Evolutionary conservation across 805 yeast genomes (phyloP), one percentile per base, ranked within the genome.

Genomic region (Cyberlindnera galapagoensis): DNA sequence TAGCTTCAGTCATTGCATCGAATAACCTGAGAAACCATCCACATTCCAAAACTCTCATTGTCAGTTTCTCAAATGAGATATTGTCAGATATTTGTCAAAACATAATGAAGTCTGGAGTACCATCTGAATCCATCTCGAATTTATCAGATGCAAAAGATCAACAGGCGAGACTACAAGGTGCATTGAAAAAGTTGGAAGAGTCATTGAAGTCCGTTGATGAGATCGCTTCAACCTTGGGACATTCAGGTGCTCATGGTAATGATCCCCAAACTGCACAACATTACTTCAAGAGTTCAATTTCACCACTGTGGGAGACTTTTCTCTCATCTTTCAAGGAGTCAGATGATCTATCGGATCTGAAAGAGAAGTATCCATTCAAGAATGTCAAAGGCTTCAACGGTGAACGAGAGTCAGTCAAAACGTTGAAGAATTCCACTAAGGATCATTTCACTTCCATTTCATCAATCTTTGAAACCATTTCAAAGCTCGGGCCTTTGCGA

Each of bases 221-320:
- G 2, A 34, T 64, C 8, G 64, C 69, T 0, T 31, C 34, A 2
- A 26, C 40, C 3, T 21, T 63, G 18, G 51, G 44, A 1, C 39
- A 54, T 11, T 54, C 53, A 2, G 67, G 65, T 3, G 60, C 56
- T 0, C 59, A 58, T 44, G 66, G 63, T 3, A 59, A 57, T 25
- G 57, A 62, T 19, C 44, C 59, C 10, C 56, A 52, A n/a, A 52
- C 66, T 4, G 65, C 69, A 0, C 35, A 31, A 6, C 46, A 41
- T 16, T 62, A 67, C 32, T 61, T 36, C 40, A 38, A 36, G 7
- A 41, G 44, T 6, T 42, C 53, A 21, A 37, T 65, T 6, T 11
- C 26, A 9, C 28, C 35, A 1, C 28, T 14, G 15, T 50, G 51
- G 50, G 11, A 16, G 2, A 6, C 18, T 1, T 48, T 30, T 25